Conservation (phyloP, 441 rosid species). For the Arabidopsis hybrid region DNA sequence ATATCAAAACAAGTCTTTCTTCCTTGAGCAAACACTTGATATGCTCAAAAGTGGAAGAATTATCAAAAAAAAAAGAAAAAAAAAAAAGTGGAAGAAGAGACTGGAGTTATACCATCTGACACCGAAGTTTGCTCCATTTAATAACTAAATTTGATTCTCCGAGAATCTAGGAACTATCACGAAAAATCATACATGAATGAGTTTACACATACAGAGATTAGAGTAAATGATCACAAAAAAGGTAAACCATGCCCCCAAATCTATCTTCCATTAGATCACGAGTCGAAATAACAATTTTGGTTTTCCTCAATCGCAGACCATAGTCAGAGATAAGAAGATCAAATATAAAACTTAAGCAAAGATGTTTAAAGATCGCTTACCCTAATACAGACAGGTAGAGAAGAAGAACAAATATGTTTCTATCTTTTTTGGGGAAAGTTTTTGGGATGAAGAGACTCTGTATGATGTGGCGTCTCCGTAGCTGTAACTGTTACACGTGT, state of each 20-base stretch:
- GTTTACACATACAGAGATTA: not conserved
- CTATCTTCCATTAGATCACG: too few relatives aligned
- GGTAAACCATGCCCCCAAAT: too few relatives aligned
- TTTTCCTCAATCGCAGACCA: too few relatives aligned
- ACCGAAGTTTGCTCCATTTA: slow-evolving; percentile 20
- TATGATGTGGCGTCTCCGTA: slow-evolving; percentile 31
- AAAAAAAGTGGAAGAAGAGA: not conserved
- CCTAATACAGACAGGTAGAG: not conserved
- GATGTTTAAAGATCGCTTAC: too few relatives aligned
- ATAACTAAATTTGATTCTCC: not conserved
- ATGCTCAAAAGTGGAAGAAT: too few relatives aligned
- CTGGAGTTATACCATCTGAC: slow-evolving; percentile 19
- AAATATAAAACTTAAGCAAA: too few relatives aligned
- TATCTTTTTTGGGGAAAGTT: not conserved
- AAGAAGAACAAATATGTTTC: not conserved
- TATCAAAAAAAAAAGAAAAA: too few relatives aligned
- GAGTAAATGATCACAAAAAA: too few relatives aligned
- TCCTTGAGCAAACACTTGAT: slow-evolving; percentile 23
- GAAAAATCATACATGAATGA: not conserved
- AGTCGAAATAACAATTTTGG: too few relatives aligned
- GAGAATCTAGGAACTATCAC: slow-evolving; percentile 7
- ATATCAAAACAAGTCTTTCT: not conserved
- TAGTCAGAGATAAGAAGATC: too few relatives aligned
- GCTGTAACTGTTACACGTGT: slow-evolving; percentile 28
- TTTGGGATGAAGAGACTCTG: slow-evolving; percentile 4